phyloP scores from a whole-genome alignment of 805 yeast species.

The Kluyveromyces dobzhanskii region DNA sequence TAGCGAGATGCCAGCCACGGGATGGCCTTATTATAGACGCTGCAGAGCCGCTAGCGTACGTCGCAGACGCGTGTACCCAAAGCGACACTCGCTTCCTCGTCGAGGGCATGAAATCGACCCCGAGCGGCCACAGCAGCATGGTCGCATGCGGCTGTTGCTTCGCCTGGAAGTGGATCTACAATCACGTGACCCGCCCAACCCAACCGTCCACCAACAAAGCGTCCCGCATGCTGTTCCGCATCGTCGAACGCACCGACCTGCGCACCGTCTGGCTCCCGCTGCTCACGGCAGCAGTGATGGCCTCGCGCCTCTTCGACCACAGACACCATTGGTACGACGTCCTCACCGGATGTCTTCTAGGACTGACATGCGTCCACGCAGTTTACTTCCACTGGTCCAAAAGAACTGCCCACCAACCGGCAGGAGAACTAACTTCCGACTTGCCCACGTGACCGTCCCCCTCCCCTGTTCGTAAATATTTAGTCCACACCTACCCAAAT shows the following conservation, averaged over 20 bases:
- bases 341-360: constrained; percentile 18
- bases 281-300: constrained; percentile 19
- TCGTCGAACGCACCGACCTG: too few relatives aligned
- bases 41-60: background rate
- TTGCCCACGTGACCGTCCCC: too few relatives aligned
- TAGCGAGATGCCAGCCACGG: constrained; percentile 20
- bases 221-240: too few relatives aligned
- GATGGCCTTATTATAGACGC: background rate
- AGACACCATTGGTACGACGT: constrained; percentile 28
- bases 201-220: constrained; percentile 4
- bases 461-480: too few relatives aligned
- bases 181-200: constrained; percentile 13
- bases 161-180: constrained; percentile 17
- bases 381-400: background rate
- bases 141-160: constrained; percentile 21
- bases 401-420: too few relatives aligned
- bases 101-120: constrained; percentile 27
- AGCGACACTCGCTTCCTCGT: constrained; percentile 12
- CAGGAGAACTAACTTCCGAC: too few relatives aligned
- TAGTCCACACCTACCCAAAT: too few relatives aligned
- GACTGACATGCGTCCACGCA: constrained; percentile 7
- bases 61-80: constrained; percentile 16
- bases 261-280: constrained; percentile 19
- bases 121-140: constrained; percentile 27
- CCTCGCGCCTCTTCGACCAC: constrained; percentile 23